These are phyloP conservation scores for Termitomyces sp. DNA, from an alignment of 768 basidiomycete genomes.

Conservation along the genomic window DNA sequence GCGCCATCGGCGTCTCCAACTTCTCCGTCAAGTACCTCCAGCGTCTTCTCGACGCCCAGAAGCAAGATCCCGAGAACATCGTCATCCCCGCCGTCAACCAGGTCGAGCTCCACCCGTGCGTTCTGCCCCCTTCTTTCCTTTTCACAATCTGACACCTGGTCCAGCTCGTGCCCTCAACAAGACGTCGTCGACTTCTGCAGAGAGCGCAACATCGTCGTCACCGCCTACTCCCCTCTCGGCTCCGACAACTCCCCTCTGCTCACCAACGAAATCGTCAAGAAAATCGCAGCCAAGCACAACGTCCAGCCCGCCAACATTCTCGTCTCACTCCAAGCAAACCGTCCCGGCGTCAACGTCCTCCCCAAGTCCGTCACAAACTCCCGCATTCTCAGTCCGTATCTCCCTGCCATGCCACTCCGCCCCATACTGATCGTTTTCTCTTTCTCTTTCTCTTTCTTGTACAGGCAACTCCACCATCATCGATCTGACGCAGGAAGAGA, in stretches of 20 bases:
- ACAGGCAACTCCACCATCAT: conserved; percentile 58
- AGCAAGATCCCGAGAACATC: conserved; percentile 34
- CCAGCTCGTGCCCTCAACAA: conserved; percentile 59
- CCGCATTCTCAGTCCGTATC: conserved; percentile 51
- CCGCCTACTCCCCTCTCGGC: conserved; percentile 80
- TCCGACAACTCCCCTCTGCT: conserved; percentile 68
- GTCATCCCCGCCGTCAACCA: conserved; percentile 78
- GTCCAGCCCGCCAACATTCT: conserved; percentile 65
- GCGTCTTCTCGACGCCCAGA: conserved; percentile 40
- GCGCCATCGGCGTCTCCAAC: conserved; percentile 80
- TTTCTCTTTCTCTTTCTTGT: not conserved
- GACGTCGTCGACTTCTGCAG: conserved; percentile 62
- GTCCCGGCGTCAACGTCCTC: conserved; percentile 57
- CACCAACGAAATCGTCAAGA: conserved; percentile 52
- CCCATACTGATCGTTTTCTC: not conserved
- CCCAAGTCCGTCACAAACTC: conserved; percentile 74
- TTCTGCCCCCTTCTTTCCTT: conserved; percentile 7
- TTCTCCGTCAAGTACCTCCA: conserved; percentile 63
- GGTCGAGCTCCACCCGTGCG: conserved; percentile 71
- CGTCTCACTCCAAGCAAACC: conserved; percentile 72
- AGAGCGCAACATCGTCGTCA: conserved; percentile 62
- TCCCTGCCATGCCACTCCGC: too few species aligned
- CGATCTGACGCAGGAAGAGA: conserved; percentile 59
- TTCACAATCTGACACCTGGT: not conserved
- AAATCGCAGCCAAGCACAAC: conserved; percentile 59